A percentile compares a stretch with the other conserved stretches of the same genome.
These are phyloP conservation scores for Platanthera zijinensis DNA, from an alignment of 106 monocot genomes.

Conservation along the genomic window DNA sequence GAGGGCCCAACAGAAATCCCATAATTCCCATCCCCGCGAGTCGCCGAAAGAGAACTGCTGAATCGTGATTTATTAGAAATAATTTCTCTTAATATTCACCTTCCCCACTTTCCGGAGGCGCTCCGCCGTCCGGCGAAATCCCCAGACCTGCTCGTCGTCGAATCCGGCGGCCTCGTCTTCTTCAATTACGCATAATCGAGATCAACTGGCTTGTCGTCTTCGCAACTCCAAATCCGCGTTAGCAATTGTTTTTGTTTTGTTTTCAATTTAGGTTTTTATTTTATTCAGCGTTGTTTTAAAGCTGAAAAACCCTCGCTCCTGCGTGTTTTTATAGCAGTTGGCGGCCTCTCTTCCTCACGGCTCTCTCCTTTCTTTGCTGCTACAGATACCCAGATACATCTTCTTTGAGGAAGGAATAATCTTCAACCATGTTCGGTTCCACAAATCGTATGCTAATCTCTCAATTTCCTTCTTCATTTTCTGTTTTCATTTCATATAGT, in stretches of 20 bases:
- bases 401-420: conserved; percentile 3
- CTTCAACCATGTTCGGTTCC: conserved; percentile 44
- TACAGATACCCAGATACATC: neutral
- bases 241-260: neutral
- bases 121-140: neutral
- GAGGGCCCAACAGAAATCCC: too few relatives aligned
- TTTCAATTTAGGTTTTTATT: neutral
- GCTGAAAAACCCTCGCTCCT: conserved; percentile 8
- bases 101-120: neutral
- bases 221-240: neutral
- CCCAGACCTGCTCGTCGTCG: neutral
- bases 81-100: too few relatives aligned
- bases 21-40: neutral
- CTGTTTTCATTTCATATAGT: neutral
- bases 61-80: too few relatives aligned
- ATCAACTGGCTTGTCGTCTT: neutral
- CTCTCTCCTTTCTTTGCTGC: neutral
- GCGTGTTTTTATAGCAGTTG: neutral
- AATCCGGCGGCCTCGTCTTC: neutral
- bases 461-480: neutral
- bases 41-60: neutral
- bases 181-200: neutral
- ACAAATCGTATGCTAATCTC: conserved; percentile 38
- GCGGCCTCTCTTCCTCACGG: neutral
- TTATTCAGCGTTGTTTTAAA: conserved; percentile 18